Percentiles rank a stretch among this genome's conserved stretches.
phyloP scores from a whole-genome alignment of 1,284 basidiomycete genomes.

The Pyrrhoderma lamaoense region DNA sequence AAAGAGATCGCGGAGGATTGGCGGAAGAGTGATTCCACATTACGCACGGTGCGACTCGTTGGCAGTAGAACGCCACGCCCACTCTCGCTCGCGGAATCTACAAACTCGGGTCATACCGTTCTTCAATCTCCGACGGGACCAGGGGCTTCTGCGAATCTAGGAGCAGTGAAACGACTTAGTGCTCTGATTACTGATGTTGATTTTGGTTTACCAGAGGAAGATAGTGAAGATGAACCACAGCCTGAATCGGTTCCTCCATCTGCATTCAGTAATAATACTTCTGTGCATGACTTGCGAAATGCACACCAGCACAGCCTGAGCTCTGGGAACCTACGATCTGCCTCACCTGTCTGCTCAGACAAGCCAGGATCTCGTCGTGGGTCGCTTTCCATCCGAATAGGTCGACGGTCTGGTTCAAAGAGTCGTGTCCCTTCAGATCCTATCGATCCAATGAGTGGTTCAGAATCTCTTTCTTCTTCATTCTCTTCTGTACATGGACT shows the following conservation, averaged over 20 bases:
- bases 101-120: slow-evolving; percentile 17
- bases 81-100: slow-evolving; percentile 18
- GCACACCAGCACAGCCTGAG: background rate
- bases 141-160: slow-evolving; percentile 5
- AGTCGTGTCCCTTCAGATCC: background rate
- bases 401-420: slow-evolving; percentile 9
- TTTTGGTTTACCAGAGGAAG: slow-evolving; percentile 16
- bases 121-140: slow-evolving; percentile 7
- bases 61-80: slow-evolving; percentile 16
- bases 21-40: slow-evolving; percentile 18
- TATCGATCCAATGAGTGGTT: slow-evolving; percentile 13
- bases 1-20: slow-evolving; percentile 17
- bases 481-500: slow-evolving; percentile 7
- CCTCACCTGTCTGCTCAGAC: slow-evolving; percentile 1
- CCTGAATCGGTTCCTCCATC: slow-evolving; percentile 2
- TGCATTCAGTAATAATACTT: slow-evolving; percentile 1
- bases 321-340: slow-evolving; percentile 2
- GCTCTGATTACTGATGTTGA: slow-evolving; percentile 14
- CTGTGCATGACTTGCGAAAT: slow-evolving; percentile 4
- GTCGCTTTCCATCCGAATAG: slow-evolving; percentile 14
- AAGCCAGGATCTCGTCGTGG: slow-evolving; percentile 7
- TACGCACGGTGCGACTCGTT: slow-evolving; percentile 18
- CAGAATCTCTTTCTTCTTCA: slow-evolving; percentile 13
- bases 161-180: slow-evolving; percentile 14
- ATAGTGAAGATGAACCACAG: slow-evolving; percentile 14